phyloP scores from a whole-genome alignment of 495 filamentous ascomycete species.

The Parachaetomium inaequale region DNA sequence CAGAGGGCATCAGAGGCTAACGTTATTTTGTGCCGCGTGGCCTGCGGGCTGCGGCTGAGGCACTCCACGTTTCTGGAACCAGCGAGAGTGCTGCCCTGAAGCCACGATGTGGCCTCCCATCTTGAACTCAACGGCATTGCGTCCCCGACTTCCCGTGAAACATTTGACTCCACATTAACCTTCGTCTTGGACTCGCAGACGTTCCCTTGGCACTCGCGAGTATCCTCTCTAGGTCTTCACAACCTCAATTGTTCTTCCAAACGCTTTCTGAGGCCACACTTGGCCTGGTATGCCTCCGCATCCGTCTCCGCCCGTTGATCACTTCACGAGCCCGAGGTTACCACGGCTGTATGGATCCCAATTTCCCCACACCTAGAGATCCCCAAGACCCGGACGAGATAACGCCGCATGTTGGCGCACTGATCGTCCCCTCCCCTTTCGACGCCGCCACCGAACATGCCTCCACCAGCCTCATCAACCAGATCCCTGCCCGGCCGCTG shows the following conservation, averaged over 20 bases:
- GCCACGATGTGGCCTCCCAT: neutral
- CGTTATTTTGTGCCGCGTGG: neutral
- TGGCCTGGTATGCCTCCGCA: neutral
- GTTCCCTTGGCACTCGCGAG: neutral
- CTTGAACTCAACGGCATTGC: neutral
- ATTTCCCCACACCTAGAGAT: neutral
- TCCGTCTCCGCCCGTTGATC: neutral
- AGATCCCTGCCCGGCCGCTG: neutral
- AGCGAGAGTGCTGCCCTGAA: neutral
- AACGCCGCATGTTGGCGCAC: neutral
- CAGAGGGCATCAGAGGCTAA: neutral
- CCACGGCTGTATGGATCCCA: constrained; percentile 6
- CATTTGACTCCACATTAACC: neutral
- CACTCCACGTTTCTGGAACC: neutral
- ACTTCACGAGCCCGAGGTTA: neutral
- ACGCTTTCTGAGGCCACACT: neutral
- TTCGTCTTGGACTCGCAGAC: neutral
- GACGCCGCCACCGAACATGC: constrained; percentile 1
- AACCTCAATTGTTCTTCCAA: neutral
- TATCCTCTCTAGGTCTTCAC: neutral
- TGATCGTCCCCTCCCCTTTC: constrained; percentile 1
- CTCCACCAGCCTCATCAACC: neutral
- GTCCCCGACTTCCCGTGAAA: neutral
- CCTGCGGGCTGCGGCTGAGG: neutral
- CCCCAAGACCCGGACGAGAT: neutral